phyloP scores from a whole-genome alignment of 2,329 filamentous ascomycete species.

The Trichophyton equinum region DNA sequence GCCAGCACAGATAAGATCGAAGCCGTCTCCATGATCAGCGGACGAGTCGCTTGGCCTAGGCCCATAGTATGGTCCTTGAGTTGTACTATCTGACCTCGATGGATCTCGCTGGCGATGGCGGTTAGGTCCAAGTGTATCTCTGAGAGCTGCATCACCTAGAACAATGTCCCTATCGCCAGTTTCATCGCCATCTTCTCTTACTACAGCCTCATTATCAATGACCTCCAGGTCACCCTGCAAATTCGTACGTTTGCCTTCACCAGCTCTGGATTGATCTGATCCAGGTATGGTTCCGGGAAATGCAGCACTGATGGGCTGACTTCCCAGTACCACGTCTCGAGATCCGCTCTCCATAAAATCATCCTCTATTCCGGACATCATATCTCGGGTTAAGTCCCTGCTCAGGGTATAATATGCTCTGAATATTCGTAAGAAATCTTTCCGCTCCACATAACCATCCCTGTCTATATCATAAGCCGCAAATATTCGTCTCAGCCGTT shows the following conservation, averaged over 20 bases:
- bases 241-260: conserved; percentile 55
- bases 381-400: conserved; percentile 77
- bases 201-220: conserved; percentile 45
- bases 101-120: conserved; percentile 9
- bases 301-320: conserved; percentile 67
- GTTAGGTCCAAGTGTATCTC: conserved; percentile 24
- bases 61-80: not conserved
- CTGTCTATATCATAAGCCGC: conserved; percentile 81
- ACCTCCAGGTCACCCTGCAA: conserved; percentile 54
- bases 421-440: conserved; percentile 84
- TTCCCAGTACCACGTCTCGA: conserved; percentile 60
- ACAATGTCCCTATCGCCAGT: conserved; percentile 49
- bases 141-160: conserved; percentile 38
- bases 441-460: conserved; percentile 72
- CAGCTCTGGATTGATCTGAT: conserved; percentile 47
- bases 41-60: conserved; percentile 5
- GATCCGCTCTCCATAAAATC: conserved; percentile 64
- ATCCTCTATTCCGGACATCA: conserved; percentile 64
- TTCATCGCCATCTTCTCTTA: conserved; percentile 50
- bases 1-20: not conserved
- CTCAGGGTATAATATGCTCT: conserved; percentile 83
- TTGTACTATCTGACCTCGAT: conserved; percentile 9
- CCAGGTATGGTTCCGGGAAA: conserved; percentile 57
- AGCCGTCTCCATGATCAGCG: conserved; percentile 4
- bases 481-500: conserved; percentile 63